Conservation (phyloP, 768 basidiomycete genomes). For the Dioszegia hungarica region DNA sequence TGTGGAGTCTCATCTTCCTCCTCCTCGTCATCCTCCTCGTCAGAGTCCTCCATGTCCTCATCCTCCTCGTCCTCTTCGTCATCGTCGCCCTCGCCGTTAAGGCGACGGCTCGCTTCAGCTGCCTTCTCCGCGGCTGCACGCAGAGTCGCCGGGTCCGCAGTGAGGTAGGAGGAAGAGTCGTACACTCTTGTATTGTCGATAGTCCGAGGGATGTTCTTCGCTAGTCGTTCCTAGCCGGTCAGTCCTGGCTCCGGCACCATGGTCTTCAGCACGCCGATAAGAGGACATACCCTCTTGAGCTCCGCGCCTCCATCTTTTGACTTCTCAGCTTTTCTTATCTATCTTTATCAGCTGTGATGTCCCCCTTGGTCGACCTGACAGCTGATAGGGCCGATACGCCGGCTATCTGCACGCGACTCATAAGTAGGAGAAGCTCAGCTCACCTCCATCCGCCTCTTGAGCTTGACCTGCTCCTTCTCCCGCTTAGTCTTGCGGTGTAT, state of each 20-base stretch:
- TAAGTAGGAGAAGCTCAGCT: conserved; percentile 55
- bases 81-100: conserved; percentile 52
- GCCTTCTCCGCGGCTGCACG: conserved; percentile 31
- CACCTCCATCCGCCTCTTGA: conserved; percentile 69
- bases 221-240: conserved; percentile 64
- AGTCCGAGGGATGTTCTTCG: conserved; percentile 81
- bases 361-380: neutral
- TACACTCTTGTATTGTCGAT: conserved; percentile 89
- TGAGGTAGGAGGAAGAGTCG: conserved; percentile 50
- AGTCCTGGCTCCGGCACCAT: neutral
- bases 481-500: conserved; percentile 67
- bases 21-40: conserved; percentile 55
- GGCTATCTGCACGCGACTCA: neutral
- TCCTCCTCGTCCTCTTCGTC: conserved; percentile 10
- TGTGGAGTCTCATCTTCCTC: conserved; percentile 39
- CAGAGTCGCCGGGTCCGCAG: conserved; percentile 47
- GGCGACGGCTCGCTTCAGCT: conserved; percentile 54
- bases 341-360: neutral
- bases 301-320: conserved; percentile 44
- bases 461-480: conserved; percentile 71
- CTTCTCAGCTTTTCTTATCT: conserved; percentile 41
- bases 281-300: conserved; percentile 63
- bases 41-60: conserved; percentile 18
- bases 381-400: neutral
- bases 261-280: neutral